Evolutionary conservation across 306 rosid species (phyloP), one percentile per base, ranked within the genome.

Genomic region (Cicer bijugum): DNA sequence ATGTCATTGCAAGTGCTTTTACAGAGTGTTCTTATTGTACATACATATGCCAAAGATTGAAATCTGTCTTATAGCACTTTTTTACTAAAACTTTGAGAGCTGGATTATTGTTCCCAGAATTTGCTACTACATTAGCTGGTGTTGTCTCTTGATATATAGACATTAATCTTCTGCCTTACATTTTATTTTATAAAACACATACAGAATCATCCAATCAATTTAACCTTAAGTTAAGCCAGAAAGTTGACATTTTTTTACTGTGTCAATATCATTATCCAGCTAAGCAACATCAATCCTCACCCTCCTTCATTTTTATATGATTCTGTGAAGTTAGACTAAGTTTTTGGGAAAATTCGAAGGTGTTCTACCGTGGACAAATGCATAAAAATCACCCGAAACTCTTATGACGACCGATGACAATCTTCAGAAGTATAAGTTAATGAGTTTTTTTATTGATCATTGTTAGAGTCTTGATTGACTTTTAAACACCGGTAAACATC

Each of bases 1-100:
- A 28, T 65, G 73, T 9, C 65, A 39, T 39, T 40, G 8, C 45
- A 37, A 51, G 51, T 39, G 64, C 51, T 70, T 35, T 50, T 53
- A 61, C 62, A n/a, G 69, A 38, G 45, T 57, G 61, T 57, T 77
- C 51, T 67, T 58, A 51, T 39, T 17, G 76, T 50, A 56, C 60
- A 35, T 56, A 56, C 38, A 20, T 10, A 56, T 46, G 56, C 48
- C 43, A 12, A 58, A 68, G 55, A 47, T 51, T 57, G 28, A 45
- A 55, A 57, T 58, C 45, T 72, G 62, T 61, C 70, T 47, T 56
- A 0, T 16, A 66, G 57, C 37, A 40, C 73, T 44, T 76, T 53
- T 66, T 55, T 43, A 39, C 42, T 51, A 62, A 11, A 55, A 55
- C 12, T 62, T 68, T 15, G 23, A 33, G 28, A 68, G 43, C 69